phyloP scores from a whole-genome alignment of 2,329 filamentous ascomycete genomes.

The Ophiocordyceps camponoti-floridani region DNA sequence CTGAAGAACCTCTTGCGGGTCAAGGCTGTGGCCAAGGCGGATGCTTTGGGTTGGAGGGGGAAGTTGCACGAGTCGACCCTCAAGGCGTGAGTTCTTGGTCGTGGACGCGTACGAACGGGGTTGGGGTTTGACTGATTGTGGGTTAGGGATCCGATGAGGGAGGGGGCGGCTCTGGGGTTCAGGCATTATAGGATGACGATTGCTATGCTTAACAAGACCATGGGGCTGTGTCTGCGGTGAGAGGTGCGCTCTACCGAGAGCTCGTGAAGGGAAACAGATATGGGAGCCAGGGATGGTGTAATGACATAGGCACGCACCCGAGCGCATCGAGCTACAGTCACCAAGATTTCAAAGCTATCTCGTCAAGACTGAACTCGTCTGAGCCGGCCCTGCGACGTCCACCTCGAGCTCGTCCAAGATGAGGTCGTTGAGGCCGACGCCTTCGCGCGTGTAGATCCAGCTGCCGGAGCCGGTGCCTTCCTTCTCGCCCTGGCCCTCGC shows the following conservation, averaged over 20 bases:
- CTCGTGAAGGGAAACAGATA: not conserved
- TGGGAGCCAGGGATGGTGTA: not conserved
- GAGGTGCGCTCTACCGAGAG: not conserved
- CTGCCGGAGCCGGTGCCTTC: conserved; percentile 55
- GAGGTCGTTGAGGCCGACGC: conserved; percentile 54
- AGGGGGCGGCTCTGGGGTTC: conserved; percentile 19
- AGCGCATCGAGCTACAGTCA: not conserved
- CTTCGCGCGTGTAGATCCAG: conserved; percentile 82
- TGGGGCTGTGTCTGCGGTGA: conserved; percentile 46
- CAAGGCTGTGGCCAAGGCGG: conserved; percentile 4
- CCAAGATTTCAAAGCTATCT: not conserved
- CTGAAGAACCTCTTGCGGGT: conserved; percentile 45
- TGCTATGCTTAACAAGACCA: conserved; percentile 54
- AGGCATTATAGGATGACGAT: conserved; percentile 52
- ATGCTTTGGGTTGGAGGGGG: conserved; percentile 5
- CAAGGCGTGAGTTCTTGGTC: conserved; percentile 9
- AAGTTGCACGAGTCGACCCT: conserved; percentile 4
- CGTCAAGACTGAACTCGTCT: conserved; percentile 6
- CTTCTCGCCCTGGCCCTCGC: conserved; percentile 56
- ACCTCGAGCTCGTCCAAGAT: conserved; percentile 62
- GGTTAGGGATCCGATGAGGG: conserved; percentile 5
- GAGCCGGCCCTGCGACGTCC: conserved; percentile 23
- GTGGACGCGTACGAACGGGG: not conserved
- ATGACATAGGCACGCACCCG: not conserved
- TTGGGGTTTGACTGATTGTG: not conserved